Evolutionary conservation across 1,284 basidiomycete genomes (phyloP), one percentile per base, ranked within the genome.

Genomic region (Sanghuangporus weigelae): DNA sequence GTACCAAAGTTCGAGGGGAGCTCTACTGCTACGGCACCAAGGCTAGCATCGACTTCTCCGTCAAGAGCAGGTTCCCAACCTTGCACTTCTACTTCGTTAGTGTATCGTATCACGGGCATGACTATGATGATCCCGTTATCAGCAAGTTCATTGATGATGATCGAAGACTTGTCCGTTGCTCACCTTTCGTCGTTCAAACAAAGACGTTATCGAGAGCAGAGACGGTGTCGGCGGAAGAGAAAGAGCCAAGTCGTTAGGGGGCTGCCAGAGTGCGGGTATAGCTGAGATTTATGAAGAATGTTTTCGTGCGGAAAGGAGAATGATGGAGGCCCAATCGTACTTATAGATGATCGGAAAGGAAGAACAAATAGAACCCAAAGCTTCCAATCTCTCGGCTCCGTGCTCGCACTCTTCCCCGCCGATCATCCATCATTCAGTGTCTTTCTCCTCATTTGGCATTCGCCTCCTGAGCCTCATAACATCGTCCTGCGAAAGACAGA

Each of bases 11-110:
- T 55, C 38, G 54, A 36, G 26, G 44, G 55, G 12, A 62, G 42
- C 53, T 57, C 44, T 19, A 48, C 36, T 42, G 38, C 44, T 19
- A 48, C 36, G 40, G 38, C 21, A 5, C 48, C 36, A 16, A 59
- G 14, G 31, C 44, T 36, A 23, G 40, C 42, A 26, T 54, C 49
- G 12, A 42, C 46, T 11, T 31, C 50, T 7, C 23, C 57, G 57
- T 54, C 55, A 14, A 49, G 16, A 2, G 48, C 4, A 49, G 62
- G 62, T 49, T 59, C 62, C 62, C 62, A 63, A 21, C 62, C 62
- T 38, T 59, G 62, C 14, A 63, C 56, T 21, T 63, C 38, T 48
- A 63, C 42, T 38, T 31, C 40, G 39, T 57, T 35, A 38, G 38
- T 50, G 48, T 31, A 48, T 36, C 56, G 61, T 35, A 31, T 50